phyloP scores from a whole-genome alignment of 139 green algal genomes.

The Zygnema cylindricum region DNA sequence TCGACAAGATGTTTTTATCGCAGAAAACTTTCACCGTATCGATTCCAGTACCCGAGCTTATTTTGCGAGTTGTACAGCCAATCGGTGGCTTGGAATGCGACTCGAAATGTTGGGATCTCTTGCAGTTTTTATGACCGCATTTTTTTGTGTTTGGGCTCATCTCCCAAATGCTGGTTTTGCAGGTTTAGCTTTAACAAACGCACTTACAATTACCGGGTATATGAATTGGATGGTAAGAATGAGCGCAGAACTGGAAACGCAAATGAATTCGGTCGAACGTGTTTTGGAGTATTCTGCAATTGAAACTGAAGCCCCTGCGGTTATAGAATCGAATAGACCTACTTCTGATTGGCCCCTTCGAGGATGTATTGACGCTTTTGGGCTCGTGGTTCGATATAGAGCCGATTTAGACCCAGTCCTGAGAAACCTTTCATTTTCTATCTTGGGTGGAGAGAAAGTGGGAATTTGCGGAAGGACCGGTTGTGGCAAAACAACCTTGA shows the following conservation, averaged over 20 bases:
- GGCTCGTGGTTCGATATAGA: slow-evolving; percentile 85
- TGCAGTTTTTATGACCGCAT: slow-evolving; percentile 62
- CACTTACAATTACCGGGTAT: slow-evolving; percentile 87
- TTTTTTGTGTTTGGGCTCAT: slow-evolving; percentile 24
- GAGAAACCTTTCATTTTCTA: slow-evolving; percentile 61
- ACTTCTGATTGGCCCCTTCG: slow-evolving; percentile 68
- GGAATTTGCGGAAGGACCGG: slow-evolving; percentile 78
- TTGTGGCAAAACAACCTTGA: slow-evolving; percentile 75
- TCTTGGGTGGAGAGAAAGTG: slow-evolving; percentile 74
- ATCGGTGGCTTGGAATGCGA: slow-evolving; percentile 91
- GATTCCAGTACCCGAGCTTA: slow-evolving; percentile 58
- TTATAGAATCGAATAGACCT: slow-evolving; percentile 37
- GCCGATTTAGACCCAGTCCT: slow-evolving; percentile 83
- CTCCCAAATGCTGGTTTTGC: slow-evolving; percentile 67
- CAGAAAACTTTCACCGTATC: slow-evolving; percentile 16
- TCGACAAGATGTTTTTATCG: slow-evolving; percentile 34
- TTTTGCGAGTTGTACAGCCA: slow-evolving; percentile 65
- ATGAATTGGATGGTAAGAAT: slow-evolving; percentile 92
- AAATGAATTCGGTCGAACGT: slow-evolving; percentile 91
- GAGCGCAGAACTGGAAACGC: slow-evolving; percentile 73
- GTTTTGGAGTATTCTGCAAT: slow-evolving; percentile 79
- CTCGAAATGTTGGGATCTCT: slow-evolving; percentile 88
- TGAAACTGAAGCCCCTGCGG: slow-evolving; percentile 35
- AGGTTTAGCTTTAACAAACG: slow-evolving; percentile 86
- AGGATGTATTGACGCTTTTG: slow-evolving; percentile 72